These are phyloP conservation scores for Medicago ruthenica DNA, from an alignment of 306 rosid genomes.

Conservation along the genomic window DNA sequence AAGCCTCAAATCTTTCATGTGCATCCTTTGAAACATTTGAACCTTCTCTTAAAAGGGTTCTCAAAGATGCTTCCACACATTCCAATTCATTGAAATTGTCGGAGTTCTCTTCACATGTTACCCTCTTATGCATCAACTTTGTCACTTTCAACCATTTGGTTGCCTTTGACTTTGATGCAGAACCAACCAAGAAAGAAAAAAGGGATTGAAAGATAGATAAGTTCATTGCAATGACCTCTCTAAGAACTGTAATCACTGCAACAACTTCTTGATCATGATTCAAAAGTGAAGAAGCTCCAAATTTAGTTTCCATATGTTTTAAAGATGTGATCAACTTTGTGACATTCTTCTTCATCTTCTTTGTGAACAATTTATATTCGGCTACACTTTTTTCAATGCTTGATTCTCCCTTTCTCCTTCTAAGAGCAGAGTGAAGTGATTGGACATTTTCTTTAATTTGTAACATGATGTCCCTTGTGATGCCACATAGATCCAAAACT, in stretches of 20 bases:
- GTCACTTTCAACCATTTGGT: constrained; percentile 56
- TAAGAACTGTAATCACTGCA: constrained; percentile 42
- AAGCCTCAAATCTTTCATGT: constrained; percentile 51
- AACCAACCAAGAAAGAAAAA: constrained; percentile 44
- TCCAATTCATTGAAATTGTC: constrained; percentile 55
- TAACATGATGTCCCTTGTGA: constrained; percentile 55
- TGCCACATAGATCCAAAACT: constrained; percentile 70
- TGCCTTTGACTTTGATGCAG: constrained; percentile 48
- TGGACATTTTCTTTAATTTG: constrained; percentile 59
- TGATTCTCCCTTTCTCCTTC: constrained; percentile 69
- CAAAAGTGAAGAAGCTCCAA: constrained; percentile 34
- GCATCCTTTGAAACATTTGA: neutral
- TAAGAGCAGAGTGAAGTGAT: constrained; percentile 64
- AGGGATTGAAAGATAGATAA: constrained; percentile 52
- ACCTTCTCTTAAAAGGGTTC: neutral
- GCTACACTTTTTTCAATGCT: constrained; percentile 47
- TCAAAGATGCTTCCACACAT: constrained; percentile 35
- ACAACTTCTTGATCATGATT: constrained; percentile 32
- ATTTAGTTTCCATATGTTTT: constrained; percentile 53
- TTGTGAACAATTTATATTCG: constrained; percentile 53
- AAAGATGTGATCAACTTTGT: constrained; percentile 48
- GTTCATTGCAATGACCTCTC: constrained; percentile 48
- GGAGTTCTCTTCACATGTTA: constrained; percentile 37
- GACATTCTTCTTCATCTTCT: constrained; percentile 61
- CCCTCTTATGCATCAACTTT: constrained; percentile 56